Evolutionary conservation across 2,329 filamentous ascomycete genomes (phyloP).

Genomic region (Penicillium sp.): DNA sequence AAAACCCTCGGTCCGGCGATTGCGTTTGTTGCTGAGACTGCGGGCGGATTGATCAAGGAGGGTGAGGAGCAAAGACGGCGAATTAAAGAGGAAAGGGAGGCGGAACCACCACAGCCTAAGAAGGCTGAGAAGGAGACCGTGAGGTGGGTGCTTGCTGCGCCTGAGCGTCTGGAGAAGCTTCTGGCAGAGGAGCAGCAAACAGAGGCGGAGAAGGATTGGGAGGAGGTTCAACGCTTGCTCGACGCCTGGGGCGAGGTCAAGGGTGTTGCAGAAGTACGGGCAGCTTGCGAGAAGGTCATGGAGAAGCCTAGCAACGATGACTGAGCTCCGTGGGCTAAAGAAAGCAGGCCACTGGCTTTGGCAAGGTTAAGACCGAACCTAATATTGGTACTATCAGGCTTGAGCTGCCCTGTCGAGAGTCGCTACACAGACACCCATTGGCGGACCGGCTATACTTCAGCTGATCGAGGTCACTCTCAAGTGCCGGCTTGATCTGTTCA

Average conservation of each 20-base stretch:
- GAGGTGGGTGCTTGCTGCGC: conserved; percentile 52
- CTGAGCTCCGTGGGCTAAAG: conserved; percentile 24
- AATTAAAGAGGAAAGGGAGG: conserved; percentile 36
- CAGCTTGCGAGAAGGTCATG: conserved; percentile 50
- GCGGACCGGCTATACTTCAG: background rate
- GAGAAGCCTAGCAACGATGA: conserved; percentile 29
- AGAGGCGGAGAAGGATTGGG: conserved; percentile 52
- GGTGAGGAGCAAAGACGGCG: conserved; percentile 43
- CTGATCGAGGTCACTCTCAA: background rate
- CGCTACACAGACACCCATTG: too few species aligned
- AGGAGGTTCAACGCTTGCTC: conserved; percentile 46
- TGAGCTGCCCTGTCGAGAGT: background rate
- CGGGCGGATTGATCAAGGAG: conserved; percentile 47
- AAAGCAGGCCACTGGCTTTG: background rate
- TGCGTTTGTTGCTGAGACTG: conserved; percentile 53
- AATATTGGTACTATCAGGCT: background rate
- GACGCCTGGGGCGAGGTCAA: conserved; percentile 52
- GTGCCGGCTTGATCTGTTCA: background rate
- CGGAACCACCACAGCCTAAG: conserved; percentile 27
- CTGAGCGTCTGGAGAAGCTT: conserved; percentile 45
- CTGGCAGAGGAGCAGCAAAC: conserved; percentile 47
- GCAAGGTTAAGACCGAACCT: too few species aligned
- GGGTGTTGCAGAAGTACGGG: conserved; percentile 50
- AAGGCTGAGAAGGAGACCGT: conserved; percentile 50
- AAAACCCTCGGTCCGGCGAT: conserved; percentile 52